These are phyloP conservation scores for Talaromyces sp. DNA, from an alignment of 2,329 filamentous ascomycete genomes.

Conservation along the genomic window DNA sequence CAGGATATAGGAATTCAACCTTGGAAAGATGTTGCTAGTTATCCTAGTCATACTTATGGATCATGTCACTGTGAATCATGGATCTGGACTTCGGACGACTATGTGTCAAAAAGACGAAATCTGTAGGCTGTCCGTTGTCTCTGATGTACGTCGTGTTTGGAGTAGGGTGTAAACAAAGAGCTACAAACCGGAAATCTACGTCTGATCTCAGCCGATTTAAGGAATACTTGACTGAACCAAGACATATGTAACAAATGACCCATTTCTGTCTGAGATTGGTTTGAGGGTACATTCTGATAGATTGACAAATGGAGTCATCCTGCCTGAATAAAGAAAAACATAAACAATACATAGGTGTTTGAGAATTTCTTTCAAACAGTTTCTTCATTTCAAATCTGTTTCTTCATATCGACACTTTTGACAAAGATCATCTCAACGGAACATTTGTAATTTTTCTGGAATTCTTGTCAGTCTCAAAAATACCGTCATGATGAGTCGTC, in stretches of 20 bases:
- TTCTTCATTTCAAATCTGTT: background rate
- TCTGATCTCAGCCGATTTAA: background rate
- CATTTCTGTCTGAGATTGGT: background rate
- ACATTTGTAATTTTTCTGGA: constrained; percentile 7
- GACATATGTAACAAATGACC: background rate
- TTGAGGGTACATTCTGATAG: background rate
- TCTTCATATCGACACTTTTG: background rate
- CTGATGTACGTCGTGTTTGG: background rate
- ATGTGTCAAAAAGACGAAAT: background rate
- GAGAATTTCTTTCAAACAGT: background rate
- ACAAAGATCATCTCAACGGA: constrained; percentile 13
- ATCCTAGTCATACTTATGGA: background rate
- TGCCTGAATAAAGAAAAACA: background rate
- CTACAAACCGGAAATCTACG: background rate
- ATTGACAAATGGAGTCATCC: background rate
- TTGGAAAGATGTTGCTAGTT: background rate
- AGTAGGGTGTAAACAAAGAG: background rate
- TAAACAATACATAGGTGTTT: background rate
- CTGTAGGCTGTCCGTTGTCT: background rate
- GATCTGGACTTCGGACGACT: background rate
- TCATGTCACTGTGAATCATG: background rate
- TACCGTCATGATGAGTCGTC: constrained; percentile 10
- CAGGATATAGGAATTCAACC: background rate
- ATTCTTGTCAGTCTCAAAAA: background rate
- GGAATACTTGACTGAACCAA: background rate